Conservation (phyloP, 1,139 yeast species). For the Diutina mesorugosa region DNA sequence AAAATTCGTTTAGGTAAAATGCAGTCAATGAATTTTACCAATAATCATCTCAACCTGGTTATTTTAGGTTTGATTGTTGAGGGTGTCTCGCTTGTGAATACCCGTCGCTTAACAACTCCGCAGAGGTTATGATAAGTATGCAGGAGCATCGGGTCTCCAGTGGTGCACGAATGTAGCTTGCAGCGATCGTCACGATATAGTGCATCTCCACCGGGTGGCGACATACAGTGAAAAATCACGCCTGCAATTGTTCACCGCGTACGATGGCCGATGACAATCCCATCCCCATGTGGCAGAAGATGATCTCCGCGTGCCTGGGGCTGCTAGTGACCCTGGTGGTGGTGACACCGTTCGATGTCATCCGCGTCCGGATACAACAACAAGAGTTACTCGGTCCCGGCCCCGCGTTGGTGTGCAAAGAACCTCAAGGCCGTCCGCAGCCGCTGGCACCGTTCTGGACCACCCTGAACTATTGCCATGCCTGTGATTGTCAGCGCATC, state of each 20-base stretch:
- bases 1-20: no score
- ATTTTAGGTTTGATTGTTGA: no score
- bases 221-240: neutral
- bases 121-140: neutral
- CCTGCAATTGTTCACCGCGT: neutral
- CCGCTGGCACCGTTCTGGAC: neutral
- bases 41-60: neutral
- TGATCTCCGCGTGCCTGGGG: constrained; percentile 88
- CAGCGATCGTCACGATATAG: neutral
- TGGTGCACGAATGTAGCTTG: neutral
- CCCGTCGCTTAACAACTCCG: neutral
- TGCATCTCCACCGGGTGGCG: neutral
- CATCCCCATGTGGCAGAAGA: constrained; percentile 47
- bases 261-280: neutral
- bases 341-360: constrained; percentile 91
- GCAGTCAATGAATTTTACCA: neutral
- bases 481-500: constrained; percentile 17
- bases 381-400: constrained; percentile 38
- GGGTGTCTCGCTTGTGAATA: neutral
- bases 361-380: constrained; percentile 81
- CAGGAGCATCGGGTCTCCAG: neutral
- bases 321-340: constrained; percentile 76
- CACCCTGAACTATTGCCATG: neutral
- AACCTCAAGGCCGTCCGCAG: neutral
- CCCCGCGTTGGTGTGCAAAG: neutral